Conservation (phyloP, 2,329 filamentous ascomycete species). For the Xylariaceae sp. region DNA sequence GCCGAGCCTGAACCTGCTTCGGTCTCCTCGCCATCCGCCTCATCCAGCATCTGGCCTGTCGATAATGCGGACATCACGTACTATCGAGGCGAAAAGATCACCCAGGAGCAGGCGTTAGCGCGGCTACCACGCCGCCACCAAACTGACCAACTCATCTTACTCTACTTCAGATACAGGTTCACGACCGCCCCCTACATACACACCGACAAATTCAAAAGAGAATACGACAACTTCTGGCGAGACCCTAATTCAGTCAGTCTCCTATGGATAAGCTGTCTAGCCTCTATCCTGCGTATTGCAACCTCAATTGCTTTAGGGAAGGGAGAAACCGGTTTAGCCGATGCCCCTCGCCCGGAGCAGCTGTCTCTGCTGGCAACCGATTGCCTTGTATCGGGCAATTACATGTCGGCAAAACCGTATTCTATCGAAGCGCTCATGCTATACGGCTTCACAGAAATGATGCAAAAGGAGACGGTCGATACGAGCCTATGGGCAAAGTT, state of each 20-base stretch:
- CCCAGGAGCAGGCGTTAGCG: conserved; percentile 31
- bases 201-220: conserved; percentile 41
- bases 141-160: conserved; percentile 32
- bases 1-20: conserved; percentile 24
- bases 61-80: conserved; percentile 30
- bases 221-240: conserved; percentile 45
- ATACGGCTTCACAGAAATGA: conserved; percentile 40
- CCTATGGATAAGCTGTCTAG: conserved; percentile 48
- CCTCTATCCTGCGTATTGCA: conserved; percentile 42
- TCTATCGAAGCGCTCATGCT: conserved; percentile 47
- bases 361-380: conserved; percentile 38
- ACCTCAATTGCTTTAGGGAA: conserved; percentile 34
- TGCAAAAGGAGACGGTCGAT: conserved; percentile 39
- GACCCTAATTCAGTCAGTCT: conserved; percentile 37
- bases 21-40: conserved; percentile 29
- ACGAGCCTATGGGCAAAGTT: conserved; percentile 45
- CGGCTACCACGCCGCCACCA: conserved; percentile 30
- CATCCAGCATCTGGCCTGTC: conserved; percentile 19
- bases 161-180: conserved; percentile 34
- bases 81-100: conserved; percentile 27
- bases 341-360: conserved; percentile 28
- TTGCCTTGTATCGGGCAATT: conserved; percentile 45
- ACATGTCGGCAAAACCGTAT: conserved; percentile 41
- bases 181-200: conserved; percentile 34
- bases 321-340: conserved; percentile 26